A percentile compares a stretch with the other conserved stretches of the same genome.
phyloP scores from a whole-genome alignment of 2,329 filamentous ascomycete genomes.

The Thelonectria discophora region DNA sequence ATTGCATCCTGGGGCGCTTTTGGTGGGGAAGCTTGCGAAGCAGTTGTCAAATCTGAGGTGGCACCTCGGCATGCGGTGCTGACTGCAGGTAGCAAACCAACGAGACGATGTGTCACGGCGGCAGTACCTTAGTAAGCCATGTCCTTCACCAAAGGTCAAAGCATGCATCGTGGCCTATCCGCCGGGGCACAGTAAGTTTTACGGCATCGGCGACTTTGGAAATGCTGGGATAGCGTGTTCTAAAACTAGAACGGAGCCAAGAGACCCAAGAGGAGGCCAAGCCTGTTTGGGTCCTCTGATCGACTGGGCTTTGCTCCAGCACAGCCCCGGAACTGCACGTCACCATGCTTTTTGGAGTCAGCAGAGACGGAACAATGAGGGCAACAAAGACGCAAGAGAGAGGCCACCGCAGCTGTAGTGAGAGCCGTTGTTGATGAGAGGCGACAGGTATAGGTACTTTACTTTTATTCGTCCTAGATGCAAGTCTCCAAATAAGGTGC shows the following conservation, averaged over 20 bases:
- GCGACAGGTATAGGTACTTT: background rate
- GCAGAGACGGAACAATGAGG: slow-evolving; percentile 17
- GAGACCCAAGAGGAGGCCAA: slow-evolving; percentile 8
- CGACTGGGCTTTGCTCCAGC: slow-evolving; percentile 31
- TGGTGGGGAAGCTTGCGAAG: slow-evolving; percentile 26
- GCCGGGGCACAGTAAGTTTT: too few species aligned
- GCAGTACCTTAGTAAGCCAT: too few species aligned
- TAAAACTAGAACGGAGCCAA: slow-evolving; percentile 25
- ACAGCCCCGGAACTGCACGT: slow-evolving; percentile 42
- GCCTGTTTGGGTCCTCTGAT: slow-evolving; percentile 8
- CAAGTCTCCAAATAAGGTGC: slow-evolving; percentile 6
- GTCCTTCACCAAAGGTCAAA: too few species aligned
- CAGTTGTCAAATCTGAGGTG: background rate
- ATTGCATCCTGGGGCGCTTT: slow-evolving; percentile 6
- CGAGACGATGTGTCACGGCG: background rate
- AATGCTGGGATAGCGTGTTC: slow-evolving; percentile 15
- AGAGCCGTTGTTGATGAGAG: background rate
- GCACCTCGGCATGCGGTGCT: background rate
- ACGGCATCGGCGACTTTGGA: background rate
- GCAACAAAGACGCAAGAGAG: background rate
- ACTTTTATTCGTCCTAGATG: too few species aligned
- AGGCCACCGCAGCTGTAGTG: background rate
- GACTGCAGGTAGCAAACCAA: background rate
- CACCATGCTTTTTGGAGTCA: slow-evolving; percentile 38
- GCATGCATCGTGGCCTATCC: too few species aligned